Conservation (phyloP, 371 early-diverging fungal genomes). For the Apophysomyces sp. region DNA sequence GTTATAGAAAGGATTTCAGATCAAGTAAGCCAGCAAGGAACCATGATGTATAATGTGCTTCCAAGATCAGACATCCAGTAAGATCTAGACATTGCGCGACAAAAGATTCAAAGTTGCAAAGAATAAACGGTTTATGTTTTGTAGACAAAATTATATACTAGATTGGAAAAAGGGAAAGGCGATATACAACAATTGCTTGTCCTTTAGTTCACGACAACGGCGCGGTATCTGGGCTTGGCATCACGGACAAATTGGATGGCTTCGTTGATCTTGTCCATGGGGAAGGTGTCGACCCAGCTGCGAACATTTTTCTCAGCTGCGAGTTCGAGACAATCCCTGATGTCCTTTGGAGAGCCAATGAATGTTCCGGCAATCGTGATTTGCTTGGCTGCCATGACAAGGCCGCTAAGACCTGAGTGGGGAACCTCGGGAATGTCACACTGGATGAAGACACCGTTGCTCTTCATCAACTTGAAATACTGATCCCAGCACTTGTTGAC, state of each 20-base stretch:
- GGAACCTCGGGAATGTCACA: slow-evolving; percentile 54
- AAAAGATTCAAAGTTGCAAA: too few relatives aligned
- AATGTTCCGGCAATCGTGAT: slow-evolving; percentile 62
- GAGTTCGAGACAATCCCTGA: slow-evolving; percentile 66
- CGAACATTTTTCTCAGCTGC: slow-evolving; percentile 61
- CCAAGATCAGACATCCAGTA: too few relatives aligned
- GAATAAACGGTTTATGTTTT: too few relatives aligned
- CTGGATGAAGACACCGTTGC: slow-evolving; percentile 32
- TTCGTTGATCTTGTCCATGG: slow-evolving; percentile 46
- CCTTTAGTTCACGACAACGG: slow-evolving; percentile 28
- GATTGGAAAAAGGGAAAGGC: neutral
- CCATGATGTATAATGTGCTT: too few relatives aligned
- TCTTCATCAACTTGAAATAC: slow-evolving; percentile 38
- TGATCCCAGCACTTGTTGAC: slow-evolving; percentile 24
- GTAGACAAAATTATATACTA: neutral
- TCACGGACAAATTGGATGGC: slow-evolving; percentile 31
- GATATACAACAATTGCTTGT: neutral
- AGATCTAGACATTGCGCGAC: too few relatives aligned
- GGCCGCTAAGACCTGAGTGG: slow-evolving; percentile 16
- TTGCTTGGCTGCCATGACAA: slow-evolving; percentile 18
- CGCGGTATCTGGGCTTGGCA: slow-evolving; percentile 32
- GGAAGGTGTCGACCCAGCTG: slow-evolving; percentile 66
- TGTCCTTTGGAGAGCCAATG: slow-evolving; percentile 57
- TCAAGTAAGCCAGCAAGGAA: too few relatives aligned
- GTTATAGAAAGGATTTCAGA: too few relatives aligned